Conservation (phyloP, 1,284 basidiomycete species). For the Ganoderma sinense region DNA sequence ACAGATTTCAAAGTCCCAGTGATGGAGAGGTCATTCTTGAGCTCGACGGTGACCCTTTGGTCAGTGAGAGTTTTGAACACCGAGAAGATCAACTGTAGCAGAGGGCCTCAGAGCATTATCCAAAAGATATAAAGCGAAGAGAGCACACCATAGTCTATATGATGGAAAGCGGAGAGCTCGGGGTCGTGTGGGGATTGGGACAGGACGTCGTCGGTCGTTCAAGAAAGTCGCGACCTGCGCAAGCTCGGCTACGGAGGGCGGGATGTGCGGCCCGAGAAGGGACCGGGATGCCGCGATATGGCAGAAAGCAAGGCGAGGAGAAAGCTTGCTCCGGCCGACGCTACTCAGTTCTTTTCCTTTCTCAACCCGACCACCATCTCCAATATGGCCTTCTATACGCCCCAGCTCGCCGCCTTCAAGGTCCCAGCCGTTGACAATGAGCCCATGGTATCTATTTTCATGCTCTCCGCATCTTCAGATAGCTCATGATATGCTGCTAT, state of each 20-base stretch:
- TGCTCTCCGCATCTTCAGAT: neutral
- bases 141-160: neutral
- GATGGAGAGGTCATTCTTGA: constrained; percentile 99
- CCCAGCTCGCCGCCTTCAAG: constrained; percentile 85
- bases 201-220: neutral
- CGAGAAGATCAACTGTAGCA: constrained; percentile 87
- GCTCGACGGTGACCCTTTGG: constrained; percentile 95
- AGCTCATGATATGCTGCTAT: neutral
- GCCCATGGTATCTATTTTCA: constrained; percentile 73
- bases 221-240: neutral
- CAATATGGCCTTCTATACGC: constrained; percentile 47
- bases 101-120: neutral
- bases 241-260: neutral
- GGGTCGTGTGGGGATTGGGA: neutral
- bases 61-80: constrained; percentile 99
- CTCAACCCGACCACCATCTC: constrained; percentile 16
- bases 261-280: neutral
- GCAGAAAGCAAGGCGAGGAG: neutral
- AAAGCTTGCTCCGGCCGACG: neutral
- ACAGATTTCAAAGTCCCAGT: constrained; percentile 97
- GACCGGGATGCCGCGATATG: neutral
- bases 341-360: constrained; percentile 9
- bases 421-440: constrained; percentile 89
- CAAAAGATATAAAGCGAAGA: neutral
- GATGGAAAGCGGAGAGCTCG: neutral